phyloP scores from a whole-genome alignment of 805 yeast species.

The Schwanniomyces yamadae region DNA sequence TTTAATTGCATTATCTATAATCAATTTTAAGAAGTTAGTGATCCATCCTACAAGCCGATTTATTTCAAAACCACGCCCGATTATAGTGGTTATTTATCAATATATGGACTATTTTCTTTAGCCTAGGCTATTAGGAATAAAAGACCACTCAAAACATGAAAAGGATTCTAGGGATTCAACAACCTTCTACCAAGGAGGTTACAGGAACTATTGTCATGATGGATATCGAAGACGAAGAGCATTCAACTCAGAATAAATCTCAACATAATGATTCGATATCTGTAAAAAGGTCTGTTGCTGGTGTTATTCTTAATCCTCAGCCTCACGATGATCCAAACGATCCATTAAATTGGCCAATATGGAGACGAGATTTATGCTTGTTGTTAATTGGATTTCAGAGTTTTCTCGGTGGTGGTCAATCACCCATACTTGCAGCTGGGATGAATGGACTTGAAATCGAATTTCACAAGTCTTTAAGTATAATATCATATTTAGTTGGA shows the following conservation, averaged over 20 bases:
- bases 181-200: slow-evolving; percentile 40
- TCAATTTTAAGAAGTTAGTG: no score
- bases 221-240: slow-evolving; percentile 17
- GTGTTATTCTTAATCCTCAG: slow-evolving; percentile 57
- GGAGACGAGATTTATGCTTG: slow-evolving; percentile 56
- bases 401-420: slow-evolving; percentile 61
- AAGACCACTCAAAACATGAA: no score
- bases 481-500: slow-evolving; percentile 55
- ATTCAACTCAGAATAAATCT: slow-evolving; percentile 4
- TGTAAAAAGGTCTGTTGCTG: slow-evolving; percentile 46
- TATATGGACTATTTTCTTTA: no score
- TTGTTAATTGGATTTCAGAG: slow-evolving; percentile 55
- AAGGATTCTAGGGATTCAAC: slow-evolving; percentile 35
- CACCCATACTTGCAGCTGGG: slow-evolving; percentile 61
- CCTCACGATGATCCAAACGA: slow-evolving; percentile 64
- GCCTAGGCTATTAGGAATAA: no score
- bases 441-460: slow-evolving; percentile 40
- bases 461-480: slow-evolving; percentile 41
- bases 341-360: slow-evolving; percentile 64
- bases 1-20: no score
- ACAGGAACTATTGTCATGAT: slow-evolving; percentile 52
- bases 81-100: no score
- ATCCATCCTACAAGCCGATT: no score
- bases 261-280: slow-evolving; percentile 12
- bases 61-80: no score